Evolutionary conservation across 2,329 filamentous ascomycete genomes (phyloP), one percentile per base, ranked within the genome.

Genomic region (Ascomycota sp.): DNA sequence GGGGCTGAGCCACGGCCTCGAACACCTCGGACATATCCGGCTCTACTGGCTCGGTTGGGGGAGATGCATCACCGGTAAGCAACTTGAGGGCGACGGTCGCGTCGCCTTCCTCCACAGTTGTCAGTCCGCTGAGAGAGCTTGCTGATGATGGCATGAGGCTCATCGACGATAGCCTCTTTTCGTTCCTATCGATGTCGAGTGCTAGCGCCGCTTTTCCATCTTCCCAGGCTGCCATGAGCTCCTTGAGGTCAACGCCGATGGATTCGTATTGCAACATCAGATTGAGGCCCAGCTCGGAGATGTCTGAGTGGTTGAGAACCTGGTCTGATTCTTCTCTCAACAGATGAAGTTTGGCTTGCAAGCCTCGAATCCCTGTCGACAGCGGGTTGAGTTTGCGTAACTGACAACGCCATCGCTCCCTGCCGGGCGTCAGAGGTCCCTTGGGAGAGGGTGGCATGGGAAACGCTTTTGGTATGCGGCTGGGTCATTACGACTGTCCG

Each of bases 261-360:
- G 83, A 86, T 33, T 98, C 89, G 50, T 95, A 98, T 44, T 95
- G 89, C 15, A 73, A 57, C 63, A 93, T 75, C 24, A 95, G 63
- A 36, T 72, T 74, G 1, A 75, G 67, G 1, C 79, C 81, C 11
- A 93, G 65, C 39, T 92, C 79, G 4, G 71, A 69, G 12, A 80
- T 69, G 40, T 75, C 62, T 23, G 78, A 72, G 40, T 76, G 72
- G 43, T 92, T 79, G 20, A 93, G 54, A 26, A 72, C 72, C 35
- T 69, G 69, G 44, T 80, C 81, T 0, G 83, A 91, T 50, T 94
- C 83, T 49, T 98, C 89, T 29, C 82, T 73, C 32, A 95, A 57
- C 7, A 98, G 63, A 35, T 91, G 83, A 57, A 98, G 72, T 51
- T 95, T 98, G 23, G 89, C 89, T 52, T 95, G 86, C 29, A 98